Evolutionary conservation across 352 stramenopile genomes (phyloP), one percentile per base, ranked within the genome.

Genomic region (Pythium volutum): DNA sequence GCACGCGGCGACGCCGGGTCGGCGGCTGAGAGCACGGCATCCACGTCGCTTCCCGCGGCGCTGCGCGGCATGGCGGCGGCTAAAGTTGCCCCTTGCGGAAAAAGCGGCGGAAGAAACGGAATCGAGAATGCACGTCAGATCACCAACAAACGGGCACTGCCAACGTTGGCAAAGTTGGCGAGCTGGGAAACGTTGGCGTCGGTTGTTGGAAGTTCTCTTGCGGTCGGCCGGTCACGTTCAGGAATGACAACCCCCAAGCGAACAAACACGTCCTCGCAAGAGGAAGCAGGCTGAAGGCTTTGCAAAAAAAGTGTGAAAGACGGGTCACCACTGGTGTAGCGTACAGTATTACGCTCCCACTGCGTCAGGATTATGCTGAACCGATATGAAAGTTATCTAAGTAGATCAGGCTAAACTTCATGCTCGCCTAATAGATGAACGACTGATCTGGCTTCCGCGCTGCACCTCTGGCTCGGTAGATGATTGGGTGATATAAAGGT

Each of bases 281-380:
- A 22, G 31, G 54, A 61, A 61, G 8, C 29, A 29, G 33, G 23
- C 26, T 27, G 54, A 61, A 29, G 15, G 25, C 20, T 45, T n/a
- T 18, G 16, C 49, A 45, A 16, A 31, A 5, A 18, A 14, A 8
- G 31, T 18, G 48, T 20, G 29, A 43, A 55, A 45, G 33, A 41
- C 49, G 29, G 49, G 49, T 2, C 31, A 56, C 33, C 26, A 10
- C 47, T 29, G 7, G 49, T 3, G 18, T 11, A 22, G 8, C n/a
- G 12, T 16, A 15, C 31, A 1, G 8, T 8, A 36, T 36, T 36
- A 36, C 14, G 10, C 31, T 11, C 31, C 31, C 9, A 36, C 14
- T 11, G 31, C 6, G 29, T 4, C 10, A 36, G 31, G 53, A 31
- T 59, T 59, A 59, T 59, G 54, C 54, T 61, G 54, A 61, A 53